Evolutionary conservation across 2,329 filamentous ascomycete genomes (phyloP).

Genomic region (Torrubiella hemipterigena): DNA sequence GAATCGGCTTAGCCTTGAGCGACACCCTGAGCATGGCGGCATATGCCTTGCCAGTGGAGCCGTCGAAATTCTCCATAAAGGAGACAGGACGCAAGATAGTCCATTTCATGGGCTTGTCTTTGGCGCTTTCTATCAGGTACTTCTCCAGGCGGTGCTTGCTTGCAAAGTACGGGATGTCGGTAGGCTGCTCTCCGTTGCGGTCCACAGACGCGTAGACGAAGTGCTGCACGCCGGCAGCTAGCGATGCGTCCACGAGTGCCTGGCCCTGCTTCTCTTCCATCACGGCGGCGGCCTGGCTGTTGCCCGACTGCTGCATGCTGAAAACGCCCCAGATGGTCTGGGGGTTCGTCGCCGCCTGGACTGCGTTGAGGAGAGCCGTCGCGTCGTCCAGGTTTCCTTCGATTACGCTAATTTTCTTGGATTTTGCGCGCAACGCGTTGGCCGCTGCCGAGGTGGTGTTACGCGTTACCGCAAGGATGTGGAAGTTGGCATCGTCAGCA

Average conservation of each 20-base stretch:
- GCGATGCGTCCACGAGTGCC: conserved; percentile 38
- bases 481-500: conserved; percentile 20
- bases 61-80: conserved; percentile 27
- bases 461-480: conserved; percentile 49
- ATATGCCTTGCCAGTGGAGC: conserved; percentile 19
- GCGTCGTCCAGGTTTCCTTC: conserved; percentile 44
- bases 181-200: conserved; percentile 43
- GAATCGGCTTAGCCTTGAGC: conserved; percentile 18
- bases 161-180: conserved; percentile 46
- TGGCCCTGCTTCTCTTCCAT: conserved; percentile 35
- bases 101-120: conserved; percentile 18
- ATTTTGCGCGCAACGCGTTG: conserved; percentile 30
- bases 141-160: conserved; percentile 49
- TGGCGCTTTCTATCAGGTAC: conserved; percentile 35
- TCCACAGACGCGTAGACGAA: conserved; percentile 53
- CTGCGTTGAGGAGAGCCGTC: conserved; percentile 34
- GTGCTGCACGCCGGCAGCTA: conserved; percentile 40
- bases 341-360: conserved; percentile 11
- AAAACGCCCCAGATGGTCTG: conserved; percentile 45
- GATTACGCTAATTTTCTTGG: conserved; percentile 38
- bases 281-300: conserved; percentile 7
- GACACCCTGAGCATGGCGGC: conserved; percentile 17
- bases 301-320: conserved; percentile 35
- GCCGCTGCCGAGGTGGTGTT: conserved; percentile 37
- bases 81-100: conserved; percentile 24